Conservation (phyloP, 805 yeast species). For the Ogataea polymorpha region DNA sequence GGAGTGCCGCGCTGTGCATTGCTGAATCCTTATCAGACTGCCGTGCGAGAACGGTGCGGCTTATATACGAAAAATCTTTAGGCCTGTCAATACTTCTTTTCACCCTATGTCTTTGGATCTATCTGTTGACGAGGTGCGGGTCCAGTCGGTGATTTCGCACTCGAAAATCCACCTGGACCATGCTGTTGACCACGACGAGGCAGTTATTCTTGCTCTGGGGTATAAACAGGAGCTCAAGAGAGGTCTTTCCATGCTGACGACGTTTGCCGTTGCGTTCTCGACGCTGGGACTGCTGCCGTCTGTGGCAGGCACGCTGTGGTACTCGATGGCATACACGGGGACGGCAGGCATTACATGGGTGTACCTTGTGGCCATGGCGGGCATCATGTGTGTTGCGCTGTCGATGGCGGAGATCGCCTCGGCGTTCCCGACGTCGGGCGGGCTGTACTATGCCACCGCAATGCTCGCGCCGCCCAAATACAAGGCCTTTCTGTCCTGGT, state of each 20-base stretch:
- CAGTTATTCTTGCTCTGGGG: constrained; percentile 54
- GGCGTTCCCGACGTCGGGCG: constrained; percentile 67
- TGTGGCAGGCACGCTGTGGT: constrained; percentile 59
- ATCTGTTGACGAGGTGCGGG: constrained; percentile 20
- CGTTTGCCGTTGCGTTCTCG: constrained; percentile 62
- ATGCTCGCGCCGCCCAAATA: constrained; percentile 55
- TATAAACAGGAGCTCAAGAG: constrained; percentile 65
- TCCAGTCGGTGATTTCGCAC: constrained; percentile 22
- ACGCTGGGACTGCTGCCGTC: constrained; percentile 66
- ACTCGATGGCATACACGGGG: constrained; percentile 59
- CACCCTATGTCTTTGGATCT: constrained; percentile 17
- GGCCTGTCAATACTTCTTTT: not conserved
- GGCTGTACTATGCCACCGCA: constrained; percentile 66
- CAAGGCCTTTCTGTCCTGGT: constrained; percentile 57
- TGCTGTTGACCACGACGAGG: constrained; percentile 47
- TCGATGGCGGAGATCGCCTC: constrained; percentile 64
- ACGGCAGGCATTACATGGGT: constrained; percentile 65
- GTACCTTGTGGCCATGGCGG: constrained; percentile 52
- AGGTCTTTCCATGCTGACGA: constrained; percentile 53
- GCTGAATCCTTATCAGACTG: not conserved
- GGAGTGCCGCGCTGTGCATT: too few species aligned
- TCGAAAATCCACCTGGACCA: constrained; percentile 41
- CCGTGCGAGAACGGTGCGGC: constrained; percentile 6
- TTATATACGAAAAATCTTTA: not conserved
- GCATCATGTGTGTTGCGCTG: constrained; percentile 55